A percentile compares a stretch with the other conserved stretches of the same genome.
Evolutionary conservation across 805 yeast genomes (phyloP).

Genomic region (Saturnispora dispora): DNA sequence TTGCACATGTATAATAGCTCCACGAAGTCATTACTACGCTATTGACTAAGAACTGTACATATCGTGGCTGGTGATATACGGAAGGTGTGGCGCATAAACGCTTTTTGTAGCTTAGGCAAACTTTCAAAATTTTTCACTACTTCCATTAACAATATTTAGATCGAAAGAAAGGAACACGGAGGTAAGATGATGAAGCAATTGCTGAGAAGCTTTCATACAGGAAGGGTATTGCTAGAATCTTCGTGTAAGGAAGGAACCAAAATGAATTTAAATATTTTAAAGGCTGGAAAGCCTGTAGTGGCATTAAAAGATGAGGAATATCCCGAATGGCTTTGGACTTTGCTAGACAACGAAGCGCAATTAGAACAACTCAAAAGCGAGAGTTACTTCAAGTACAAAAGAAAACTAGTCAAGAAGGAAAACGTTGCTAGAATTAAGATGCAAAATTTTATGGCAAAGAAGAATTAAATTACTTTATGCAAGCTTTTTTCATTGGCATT

Average conservation of each 20-base stretch:
- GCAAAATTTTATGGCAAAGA: slow-evolving; percentile 65
- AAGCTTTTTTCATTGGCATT: not conserved
- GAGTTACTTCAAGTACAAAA: slow-evolving; percentile 58
- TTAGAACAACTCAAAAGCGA: slow-evolving; percentile 41
- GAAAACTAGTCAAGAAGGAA: slow-evolving; percentile 56
- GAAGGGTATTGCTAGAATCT: slow-evolving; percentile 26
- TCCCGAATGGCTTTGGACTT: slow-evolving; percentile 91
- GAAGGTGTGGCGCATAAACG: not conserved
- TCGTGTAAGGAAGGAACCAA: slow-evolving; percentile 66
- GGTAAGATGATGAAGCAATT: slow-evolving; percentile 3
- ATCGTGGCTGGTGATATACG: not conserved
- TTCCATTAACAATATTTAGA: not conserved
- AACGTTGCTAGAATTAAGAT: slow-evolving; percentile 66
- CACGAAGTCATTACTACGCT: not conserved
- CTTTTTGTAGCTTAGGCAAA: not conserved
- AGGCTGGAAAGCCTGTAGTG: slow-evolving; percentile 77
- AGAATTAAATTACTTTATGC: slow-evolving; percentile 20
- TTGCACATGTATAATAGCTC: no score
- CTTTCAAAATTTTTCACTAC: slow-evolving; percentile 1
- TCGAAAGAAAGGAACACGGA: not conserved
- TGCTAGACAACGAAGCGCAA: slow-evolving; percentile 61
- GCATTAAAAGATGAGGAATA: slow-evolving; percentile 84
- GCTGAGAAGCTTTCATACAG: slow-evolving; percentile 17
- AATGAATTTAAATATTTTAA: slow-evolving; percentile 62
- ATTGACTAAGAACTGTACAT: not conserved